Percentiles rank a stretch among this genome's conserved stretches.
Conservation (phyloP, 208 protist genomes). For the Acanthamoeba triangularis region DNA sequence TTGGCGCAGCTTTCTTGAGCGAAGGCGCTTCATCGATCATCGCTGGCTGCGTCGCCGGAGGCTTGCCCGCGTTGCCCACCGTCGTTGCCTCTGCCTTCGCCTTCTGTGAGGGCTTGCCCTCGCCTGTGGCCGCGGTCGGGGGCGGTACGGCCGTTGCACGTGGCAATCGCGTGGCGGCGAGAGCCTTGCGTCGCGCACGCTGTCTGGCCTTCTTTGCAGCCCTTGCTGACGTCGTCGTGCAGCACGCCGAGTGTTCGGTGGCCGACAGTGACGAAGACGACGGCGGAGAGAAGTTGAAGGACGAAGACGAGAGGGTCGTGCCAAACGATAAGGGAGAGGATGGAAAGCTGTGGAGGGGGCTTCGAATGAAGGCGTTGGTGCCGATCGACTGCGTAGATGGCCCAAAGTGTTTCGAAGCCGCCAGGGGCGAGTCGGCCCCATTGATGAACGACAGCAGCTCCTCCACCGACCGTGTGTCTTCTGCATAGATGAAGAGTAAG, state of each 20-base stretch:
- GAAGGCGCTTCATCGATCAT: neutral
- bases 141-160: neutral
- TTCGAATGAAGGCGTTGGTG: neutral
- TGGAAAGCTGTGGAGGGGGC: neutral
- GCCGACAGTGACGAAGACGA: neutral
- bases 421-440: neutral
- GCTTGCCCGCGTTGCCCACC: conserved; percentile 11
- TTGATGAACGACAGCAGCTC: conserved; percentile 77
- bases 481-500: neutral
- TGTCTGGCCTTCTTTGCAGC: conserved; percentile 35
- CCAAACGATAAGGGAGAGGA: neutral
- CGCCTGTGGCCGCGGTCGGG: neutral
- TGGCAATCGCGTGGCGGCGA: too few relatives aligned
- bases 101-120: neutral
- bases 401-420: neutral
- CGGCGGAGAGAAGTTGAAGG: neutral
- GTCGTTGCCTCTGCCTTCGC: neutral
- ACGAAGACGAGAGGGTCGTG: neutral
- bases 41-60: neutral
- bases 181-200: neutral
- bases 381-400: neutral
- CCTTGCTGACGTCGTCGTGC: neutral
- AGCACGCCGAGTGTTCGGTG: neutral
- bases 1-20: neutral
- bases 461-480: conserved; percentile 67